These are phyloP conservation scores for Lodderomyces theae DNA, from an alignment of 1,139 yeast species.

Conservation along the genomic window DNA sequence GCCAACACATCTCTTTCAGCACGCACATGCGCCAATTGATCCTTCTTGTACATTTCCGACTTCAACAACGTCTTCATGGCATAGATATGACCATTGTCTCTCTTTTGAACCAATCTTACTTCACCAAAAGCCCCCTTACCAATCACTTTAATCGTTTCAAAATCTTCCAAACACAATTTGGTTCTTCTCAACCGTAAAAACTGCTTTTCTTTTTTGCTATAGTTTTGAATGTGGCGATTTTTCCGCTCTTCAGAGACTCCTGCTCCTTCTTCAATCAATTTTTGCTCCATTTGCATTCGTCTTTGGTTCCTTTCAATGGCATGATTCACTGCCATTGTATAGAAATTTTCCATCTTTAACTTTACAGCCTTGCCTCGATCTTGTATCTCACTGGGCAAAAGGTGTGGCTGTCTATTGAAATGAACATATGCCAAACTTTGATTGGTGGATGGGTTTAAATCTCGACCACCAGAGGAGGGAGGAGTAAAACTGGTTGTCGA, in stretches of 20 bases:
- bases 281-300: conserved; percentile 69
- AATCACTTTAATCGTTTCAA: conserved; percentile 74
- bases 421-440: conserved; percentile 50
- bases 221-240: conserved; percentile 64
- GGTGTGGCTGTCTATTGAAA: conserved; percentile 85
- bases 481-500: conserved; percentile 13
- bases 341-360: conserved; percentile 67
- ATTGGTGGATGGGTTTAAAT: conserved; percentile 13
- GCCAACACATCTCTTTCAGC: conserved; percentile 86
- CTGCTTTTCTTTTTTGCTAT: conserved; percentile 77
- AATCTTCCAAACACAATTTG: conserved; percentile 69
- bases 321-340: conserved; percentile 73
- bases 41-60: conserved; percentile 80
- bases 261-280: conserved; percentile 59
- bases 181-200: conserved; percentile 74
- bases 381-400: conserved; percentile 60
- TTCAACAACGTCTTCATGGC: conserved; percentile 81
- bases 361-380: conserved; percentile 75
- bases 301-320: conserved; percentile 82
- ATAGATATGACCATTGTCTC: conserved; percentile 77
- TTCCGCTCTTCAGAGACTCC: conserved; percentile 66
- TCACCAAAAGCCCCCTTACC: conserved; percentile 90
- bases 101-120: conserved; percentile 77
- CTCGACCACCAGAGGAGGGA: conserved; percentile 11
- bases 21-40: conserved; percentile 79